Base-by-base conservation (phyloP, 805 yeast genomes). In the Jamesozyma rosinii region DNA sequence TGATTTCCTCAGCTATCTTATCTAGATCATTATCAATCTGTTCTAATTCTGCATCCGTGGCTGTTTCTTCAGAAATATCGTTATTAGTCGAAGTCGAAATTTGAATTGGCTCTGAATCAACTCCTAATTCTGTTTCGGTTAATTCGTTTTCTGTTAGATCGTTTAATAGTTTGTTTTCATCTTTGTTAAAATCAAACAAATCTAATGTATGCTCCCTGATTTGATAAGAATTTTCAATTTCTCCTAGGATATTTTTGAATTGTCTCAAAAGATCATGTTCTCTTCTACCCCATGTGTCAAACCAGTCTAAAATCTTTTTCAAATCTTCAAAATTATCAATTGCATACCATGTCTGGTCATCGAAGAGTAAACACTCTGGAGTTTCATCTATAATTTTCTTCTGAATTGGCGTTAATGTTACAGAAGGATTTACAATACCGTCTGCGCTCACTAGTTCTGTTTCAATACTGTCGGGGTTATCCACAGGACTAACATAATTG, bases 281-380 rank as follows among this genome's bases (percentile, higher is more conserved):
- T 37, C 95, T 66, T 41, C 66, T 68, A 2, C 96, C 96, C 73
- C 81, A 77, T 3, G 76, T 78, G 51, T 82, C 79, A 40, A 88
- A 66, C 86, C 90, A 82, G n/a, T 63, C 58, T 8, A 80, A 45
- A 21, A 89, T 56, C 13, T 57, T 57, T 1, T 74, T 75, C 27
- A 87, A 60, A 33, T 82, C 81, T n/a, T 71, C 74, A 0, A 72
- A 68, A 1, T 57, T 65, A 50, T 87, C 95, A 49, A 78, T 75
- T 51, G 61, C 84, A 43, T 81, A 74, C 97, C 97, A 88, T 31
- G 76, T 75, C 4, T 62, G 47, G 10, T 49, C 54, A 35, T 74
- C 68, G 13, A 70, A 61, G 9, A 79, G 50, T 19, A 85, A 56
- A 5, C 78, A 74, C 43, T 71, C 76, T 1, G 81, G 75, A 1